Base-by-base conservation (phyloP, 2,329 filamentous ascomycete genomes). In the Acrocalymma vagum region DNA sequence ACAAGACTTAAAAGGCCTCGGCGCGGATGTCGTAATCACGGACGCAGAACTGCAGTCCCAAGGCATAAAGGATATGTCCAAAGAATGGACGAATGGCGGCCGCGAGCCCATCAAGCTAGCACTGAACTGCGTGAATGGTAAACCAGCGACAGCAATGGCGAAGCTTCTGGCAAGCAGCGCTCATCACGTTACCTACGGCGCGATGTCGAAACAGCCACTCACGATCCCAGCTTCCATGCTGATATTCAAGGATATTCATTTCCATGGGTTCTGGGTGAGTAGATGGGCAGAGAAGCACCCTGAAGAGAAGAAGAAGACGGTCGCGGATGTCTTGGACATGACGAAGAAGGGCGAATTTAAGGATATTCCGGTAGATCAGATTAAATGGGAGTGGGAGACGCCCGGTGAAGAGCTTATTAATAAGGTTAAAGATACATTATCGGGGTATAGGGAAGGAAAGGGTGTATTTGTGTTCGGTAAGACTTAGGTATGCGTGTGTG, bases 211-310 rank as follows among this genome's bases (percentile, higher is more conserved):
- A 67, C 86, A 95, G 74, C 92, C 93, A 0, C 80, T 96, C 17
- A 78, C 81, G 6, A 72, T 97, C 47, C 90, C 93, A 0, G 88
- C 92, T 1, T 88, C 88, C 0, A 77, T 95, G 55, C 76, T 97
- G 45, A 99, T 99, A 58, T 99, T 99, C 76, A 94, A 93, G 71
- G 85, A 97, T 58, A 79, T 97, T 36, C 80, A 83, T 35, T 95
- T 96, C 63, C 81, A 89, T 48, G 95, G 94, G 4, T 99, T 97
- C 72, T 99, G 94, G 94, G 84, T 97, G 16, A 94, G 88, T 63
- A 84, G 80, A 45, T 97, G 94, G 93, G 90, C 88, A 31, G 86
- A 92, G 64, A 74, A 79, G 49, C 80, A 96, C 57, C 81, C 85
- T 0, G 77, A 79, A 5, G 84, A 86, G 45, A 95, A 95, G 75